Evolutionary conservation across 805 yeast species (phyloP), one percentile per base, ranked within the genome.

Genomic region (Scheffersomyces lignosus): DNA sequence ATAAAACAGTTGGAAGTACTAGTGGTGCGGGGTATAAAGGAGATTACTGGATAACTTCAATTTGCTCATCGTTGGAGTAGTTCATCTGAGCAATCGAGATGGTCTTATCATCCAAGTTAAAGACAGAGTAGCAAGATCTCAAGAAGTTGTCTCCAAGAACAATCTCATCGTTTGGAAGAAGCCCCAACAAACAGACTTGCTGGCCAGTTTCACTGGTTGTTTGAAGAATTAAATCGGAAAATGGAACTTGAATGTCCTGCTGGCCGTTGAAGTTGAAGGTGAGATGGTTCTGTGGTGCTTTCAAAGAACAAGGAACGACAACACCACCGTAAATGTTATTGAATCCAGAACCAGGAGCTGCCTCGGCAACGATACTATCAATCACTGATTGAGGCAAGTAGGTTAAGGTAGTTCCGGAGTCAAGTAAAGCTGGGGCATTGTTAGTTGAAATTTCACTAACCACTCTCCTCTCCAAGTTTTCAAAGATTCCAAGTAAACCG

Each of bases 381-480:
- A 40, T 33, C 12, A 50, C 24, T 5, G 33, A 36, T 3, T 34
- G 29, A 9, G 83, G 83, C 4, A 75, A 56, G 40, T 64, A 65
- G 9, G 76, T 54, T 31, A 73, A 53, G 12, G 85, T 75, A 9
- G 83, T 71, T 28, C 86, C 86, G 3, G 81, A 71, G 55, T 81
- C 86, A 27, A 81, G 53, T 6, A 77, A 42, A 3, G 71, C 78
- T 2, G 75, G 64, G 15, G 52, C 54, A 26, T 44, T 49, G 27
- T 31, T 29, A 13, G 27, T 22, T 28, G 27, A 27, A 16, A 36
- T 43, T n/a, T n/a, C n/a, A n/a, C n/a, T n/a, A n/a, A n/a, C n/a
- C n/a, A n/a, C n/a, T n/a, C n/a, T n/a, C n/a, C n/a, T n/a, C n/a
- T n/a, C n/a, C n/a, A n/a, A n/a, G n/a, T n/a, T n/a, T n/a, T n/a